Base-by-base conservation (phyloP, 2,329 filamentous ascomycete genomes). In the Stenocarpella maydis region DNA sequence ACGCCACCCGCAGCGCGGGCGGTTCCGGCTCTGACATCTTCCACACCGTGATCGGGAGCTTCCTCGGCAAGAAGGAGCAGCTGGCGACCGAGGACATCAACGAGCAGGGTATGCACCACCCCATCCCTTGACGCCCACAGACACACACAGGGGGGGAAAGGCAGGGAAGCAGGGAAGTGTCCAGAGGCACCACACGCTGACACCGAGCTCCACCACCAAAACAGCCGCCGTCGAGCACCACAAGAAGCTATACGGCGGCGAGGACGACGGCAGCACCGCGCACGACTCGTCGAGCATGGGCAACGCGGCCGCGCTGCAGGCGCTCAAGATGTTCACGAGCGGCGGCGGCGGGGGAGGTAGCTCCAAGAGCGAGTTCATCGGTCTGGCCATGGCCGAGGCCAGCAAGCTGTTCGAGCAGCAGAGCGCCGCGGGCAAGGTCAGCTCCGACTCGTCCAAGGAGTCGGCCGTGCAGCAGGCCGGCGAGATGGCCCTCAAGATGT, bases 401-500 rank as follows among this genome's bases (percentile, higher is more conserved):
- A 91, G 90, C 76, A 94, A 95, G 85, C 83, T 91, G 24, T 90
- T 91, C 74, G 88, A 91, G 73, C 80, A 83, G 77, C 87, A 90
- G 78, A 78, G 83, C 37, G 80, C 84, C 12, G 79, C 85, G 73
- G 87, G 87, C 74, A 84, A 86, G 74, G 82, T 88, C 24, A 77
- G 82, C 3, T 80, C 85, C 28, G 85, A 86, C 31, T 87, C 91
- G 6, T 92, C 88, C 81, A 97, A 97, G 87, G 89, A 97, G 81
- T 90, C 89, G 58, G 93, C 90, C 61, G 84, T 98, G 55, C 89
- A 92, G 77, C 85, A 90, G 79, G 95, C 95, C 3, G 94, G 90
- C 1, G 91, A 97, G 85, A 91, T 93, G 87, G 95, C 94, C 3
- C 80, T 97, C 75, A 94, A 97, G 87, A 92, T 97, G 88, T 97